Conservation (phyloP, 768 basidiomycete species). For the Neoboletus brunneissimus region DNA sequence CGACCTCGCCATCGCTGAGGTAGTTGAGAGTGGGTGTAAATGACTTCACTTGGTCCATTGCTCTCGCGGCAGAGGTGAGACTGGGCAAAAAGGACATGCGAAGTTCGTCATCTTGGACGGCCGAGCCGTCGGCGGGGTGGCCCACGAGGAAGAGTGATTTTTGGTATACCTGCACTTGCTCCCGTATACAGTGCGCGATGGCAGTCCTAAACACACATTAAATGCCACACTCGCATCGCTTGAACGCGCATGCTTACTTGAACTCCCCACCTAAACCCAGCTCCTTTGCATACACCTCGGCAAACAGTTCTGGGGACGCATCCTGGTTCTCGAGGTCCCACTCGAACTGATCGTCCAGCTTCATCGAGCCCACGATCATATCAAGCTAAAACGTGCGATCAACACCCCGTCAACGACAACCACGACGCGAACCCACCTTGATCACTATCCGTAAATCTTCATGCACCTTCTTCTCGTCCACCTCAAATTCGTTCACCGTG, state of each 20-base stretch:
- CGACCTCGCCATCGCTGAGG: conserved; percentile 86
- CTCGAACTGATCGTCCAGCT: conserved; percentile 95
- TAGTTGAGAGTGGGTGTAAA: conserved; percentile 91
- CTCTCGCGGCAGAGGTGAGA: conserved; percentile 65
- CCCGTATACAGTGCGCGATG: conserved; percentile 92
- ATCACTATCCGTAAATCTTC: conserved; percentile 93
- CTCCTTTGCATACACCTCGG: conserved; percentile 81
- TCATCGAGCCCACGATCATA: conserved; percentile 89
- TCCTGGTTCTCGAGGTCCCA: conserved; percentile 87
- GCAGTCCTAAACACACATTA: conserved; percentile 65
- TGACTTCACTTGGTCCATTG: conserved; percentile 70
- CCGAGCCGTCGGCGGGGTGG: conserved; percentile 76
- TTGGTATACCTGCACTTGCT: conserved; percentile 90
- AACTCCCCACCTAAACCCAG: conserved; percentile 92
- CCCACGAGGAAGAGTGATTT: conserved; percentile 90
- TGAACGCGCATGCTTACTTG: conserved; percentile 49
- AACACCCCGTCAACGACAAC: not conserved
- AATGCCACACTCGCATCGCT: not conserved
- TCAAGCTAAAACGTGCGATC: conserved; percentile 63
- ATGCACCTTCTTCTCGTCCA: conserved; percentile 61
- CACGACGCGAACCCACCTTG: conserved; percentile 55
- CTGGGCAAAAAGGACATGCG: conserved; percentile 85
- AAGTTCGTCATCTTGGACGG: conserved; percentile 87
- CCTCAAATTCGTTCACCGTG: conserved; percentile 57
- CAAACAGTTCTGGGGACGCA: conserved; percentile 90